phyloP scores from a whole-genome alignment of 306 rosid species.

The Neltuma alba region DNA sequence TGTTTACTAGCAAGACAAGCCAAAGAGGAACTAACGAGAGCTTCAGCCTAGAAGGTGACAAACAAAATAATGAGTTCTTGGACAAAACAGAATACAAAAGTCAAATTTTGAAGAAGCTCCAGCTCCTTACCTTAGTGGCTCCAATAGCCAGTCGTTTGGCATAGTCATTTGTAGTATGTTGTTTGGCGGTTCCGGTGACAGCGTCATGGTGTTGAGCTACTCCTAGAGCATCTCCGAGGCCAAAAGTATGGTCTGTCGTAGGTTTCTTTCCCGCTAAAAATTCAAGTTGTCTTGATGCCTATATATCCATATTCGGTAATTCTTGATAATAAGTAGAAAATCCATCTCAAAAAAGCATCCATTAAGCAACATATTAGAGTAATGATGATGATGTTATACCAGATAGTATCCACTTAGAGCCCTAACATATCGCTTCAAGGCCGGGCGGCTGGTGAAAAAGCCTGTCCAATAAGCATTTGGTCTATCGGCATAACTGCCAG shows the following conservation, averaged over 20 bases:
- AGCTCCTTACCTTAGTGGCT: constrained; percentile 61
- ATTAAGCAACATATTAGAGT: not conserved
- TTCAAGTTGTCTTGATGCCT: constrained; percentile 86
- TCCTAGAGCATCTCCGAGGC: constrained; percentile 86
- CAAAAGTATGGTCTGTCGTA: constrained; percentile 36
- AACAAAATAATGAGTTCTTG: not conserved
- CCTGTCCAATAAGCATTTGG: constrained; percentile 86
- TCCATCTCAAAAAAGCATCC: constrained; percentile 43
- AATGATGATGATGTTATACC: constrained; percentile 49
- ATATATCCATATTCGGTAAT: constrained; percentile 22
- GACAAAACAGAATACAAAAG: constrained; percentile 1
- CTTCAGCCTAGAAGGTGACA: constrained; percentile 67
- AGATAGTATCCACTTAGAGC: constrained; percentile 76
- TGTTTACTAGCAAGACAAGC: constrained; percentile 57
- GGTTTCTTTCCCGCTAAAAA: constrained; percentile 58
- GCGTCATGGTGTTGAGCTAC: constrained; percentile 93
- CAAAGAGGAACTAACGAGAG: constrained; percentile 68
- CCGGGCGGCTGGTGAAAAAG: constrained; percentile 77
- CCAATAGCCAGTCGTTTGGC: constrained; percentile 78
- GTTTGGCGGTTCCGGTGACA: constrained; percentile 80
- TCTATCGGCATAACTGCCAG: constrained; percentile 75
- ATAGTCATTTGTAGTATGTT: constrained; percentile 86
- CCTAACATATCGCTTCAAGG: constrained; percentile 76
- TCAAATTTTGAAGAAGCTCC: not conserved
- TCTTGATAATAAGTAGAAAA: constrained; percentile 2